These are phyloP conservation scores for Cryptococcus hybrid DNA, from an alignment of 1,284 basidiomycete genomes.

Conservation along the genomic window DNA sequence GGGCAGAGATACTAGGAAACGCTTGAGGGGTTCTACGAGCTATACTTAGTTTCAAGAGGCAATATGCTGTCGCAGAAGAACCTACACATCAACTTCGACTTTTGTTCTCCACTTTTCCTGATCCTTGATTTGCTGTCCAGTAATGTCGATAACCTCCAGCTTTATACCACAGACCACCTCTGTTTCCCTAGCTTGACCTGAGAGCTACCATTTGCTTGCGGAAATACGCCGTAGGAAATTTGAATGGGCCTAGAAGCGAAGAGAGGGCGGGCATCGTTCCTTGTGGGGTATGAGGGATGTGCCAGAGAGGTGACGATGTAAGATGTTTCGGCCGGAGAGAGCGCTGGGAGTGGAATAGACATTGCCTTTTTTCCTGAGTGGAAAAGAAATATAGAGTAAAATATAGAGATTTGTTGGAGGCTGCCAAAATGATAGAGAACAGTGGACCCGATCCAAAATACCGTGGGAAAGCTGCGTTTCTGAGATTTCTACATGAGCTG, in stretches of 20 bases:
- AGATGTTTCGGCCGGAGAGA: slow-evolving; percentile 46
- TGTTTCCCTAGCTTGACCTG: slow-evolving; percentile 40
- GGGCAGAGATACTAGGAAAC: slow-evolving; percentile 28
- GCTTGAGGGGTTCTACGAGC: slow-evolving; percentile 44
- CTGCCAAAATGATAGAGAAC: not conserved
- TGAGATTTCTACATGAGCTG: too few species aligned
- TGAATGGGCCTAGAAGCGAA: slow-evolving; percentile 33
- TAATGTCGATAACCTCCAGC: slow-evolving; percentile 43
- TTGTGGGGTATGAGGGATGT: slow-evolving; percentile 34
- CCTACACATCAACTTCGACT: slow-evolving; percentile 50
- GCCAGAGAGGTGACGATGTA: slow-evolving; percentile 46
- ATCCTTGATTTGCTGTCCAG: slow-evolving; percentile 13
- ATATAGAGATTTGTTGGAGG: not conserved
- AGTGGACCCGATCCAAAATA: not conserved
- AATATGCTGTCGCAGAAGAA: not conserved
- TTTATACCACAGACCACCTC: slow-evolving; percentile 47
- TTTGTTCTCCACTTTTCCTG: slow-evolving; percentile 34
- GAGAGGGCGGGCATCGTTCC: slow-evolving; percentile 38
- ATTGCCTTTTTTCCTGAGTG: slow-evolving; percentile 1
- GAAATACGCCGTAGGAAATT: slow-evolving; percentile 44
- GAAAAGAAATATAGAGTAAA: not conserved
- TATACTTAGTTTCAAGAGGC: not conserved
- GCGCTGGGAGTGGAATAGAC: slow-evolving; percentile 13
- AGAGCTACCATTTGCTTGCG: slow-evolving; percentile 46
- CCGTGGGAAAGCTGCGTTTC: slow-evolving; percentile 17